Percentiles rank a stretch among this genome's conserved stretches.
These are phyloP conservation scores for Aegilops umbellulata DNA, from an alignment of 176 grass and related monocot species.

Conservation along the genomic window DNA sequence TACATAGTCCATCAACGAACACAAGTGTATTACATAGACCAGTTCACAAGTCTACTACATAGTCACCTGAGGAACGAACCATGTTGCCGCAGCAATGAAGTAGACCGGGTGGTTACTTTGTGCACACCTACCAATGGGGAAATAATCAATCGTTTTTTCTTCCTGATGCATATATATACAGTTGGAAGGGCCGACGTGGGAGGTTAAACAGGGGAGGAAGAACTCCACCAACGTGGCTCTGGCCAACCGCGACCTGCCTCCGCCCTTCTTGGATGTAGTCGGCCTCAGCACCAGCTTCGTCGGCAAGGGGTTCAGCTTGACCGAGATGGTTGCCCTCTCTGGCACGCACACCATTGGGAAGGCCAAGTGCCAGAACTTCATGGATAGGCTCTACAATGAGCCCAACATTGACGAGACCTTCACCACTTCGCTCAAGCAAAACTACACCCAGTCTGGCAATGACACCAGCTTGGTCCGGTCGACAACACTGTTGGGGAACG, in stretches of 20 bases:
- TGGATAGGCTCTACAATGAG: conserved; percentile 56
- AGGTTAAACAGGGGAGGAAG: conserved; percentile 36
- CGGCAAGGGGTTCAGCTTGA: not conserved
- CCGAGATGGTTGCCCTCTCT: conserved; percentile 66
- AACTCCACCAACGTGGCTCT: conserved; percentile 23
- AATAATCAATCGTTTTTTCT: too few relatives aligned
- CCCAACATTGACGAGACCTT: conserved; percentile 47
- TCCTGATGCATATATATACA: not conserved
- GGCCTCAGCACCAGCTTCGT: not conserved
- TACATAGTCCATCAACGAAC: too few relatives aligned
- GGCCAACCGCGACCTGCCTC: conserved; percentile 18
- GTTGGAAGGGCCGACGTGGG: conserved; percentile 57
- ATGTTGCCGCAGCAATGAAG: too few relatives aligned
- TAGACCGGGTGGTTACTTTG: too few relatives aligned
- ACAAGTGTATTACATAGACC: too few relatives aligned
- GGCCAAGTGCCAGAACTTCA: conserved; percentile 38
- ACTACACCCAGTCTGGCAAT: too few relatives aligned
- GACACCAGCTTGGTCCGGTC: too few relatives aligned
- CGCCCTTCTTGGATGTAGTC: not conserved
- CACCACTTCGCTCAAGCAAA: not conserved
- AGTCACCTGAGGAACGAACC: too few relatives aligned
- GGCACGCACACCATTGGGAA: conserved; percentile 66
- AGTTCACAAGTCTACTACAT: too few relatives aligned
- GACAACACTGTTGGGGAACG: too few relatives aligned
- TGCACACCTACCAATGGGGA: too few relatives aligned